These are phyloP conservation scores for Arxiozyma slooffiae DNA, from an alignment of 1,139 yeast species.

Conservation along the genomic window DNA sequence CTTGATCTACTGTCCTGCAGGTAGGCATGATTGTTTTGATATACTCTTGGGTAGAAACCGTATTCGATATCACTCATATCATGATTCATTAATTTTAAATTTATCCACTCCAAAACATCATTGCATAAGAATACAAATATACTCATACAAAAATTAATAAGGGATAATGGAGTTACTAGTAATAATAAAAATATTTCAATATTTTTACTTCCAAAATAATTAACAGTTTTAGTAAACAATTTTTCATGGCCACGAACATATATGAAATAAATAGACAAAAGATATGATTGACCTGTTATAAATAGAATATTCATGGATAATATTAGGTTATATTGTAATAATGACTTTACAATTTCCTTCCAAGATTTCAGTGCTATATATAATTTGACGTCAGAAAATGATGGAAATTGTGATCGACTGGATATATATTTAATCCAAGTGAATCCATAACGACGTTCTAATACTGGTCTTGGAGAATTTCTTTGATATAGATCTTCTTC, in stretches of 20 bases:
- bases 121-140: conserved; percentile 19
- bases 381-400: background rate
- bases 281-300: conserved; percentile 24
- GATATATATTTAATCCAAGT: conserved; percentile 7
- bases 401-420: background rate
- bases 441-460: conserved; percentile 6
- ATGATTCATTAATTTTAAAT: background rate
- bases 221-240: conserved; percentile 24
- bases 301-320: conserved; percentile 7
- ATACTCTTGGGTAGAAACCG: conserved; percentile 2
- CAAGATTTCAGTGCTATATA: background rate
- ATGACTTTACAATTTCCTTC: background rate
- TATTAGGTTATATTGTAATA: background rate
- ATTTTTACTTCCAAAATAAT: conserved; percentile 25
- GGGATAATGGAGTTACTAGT: conserved; percentile 21
- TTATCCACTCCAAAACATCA: conserved; percentile 12
- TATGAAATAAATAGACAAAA: conserved; percentile 29
- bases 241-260: conserved; percentile 27
- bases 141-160: conserved; percentile 16
- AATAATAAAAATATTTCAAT: conserved; percentile 16
- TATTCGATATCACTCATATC: conserved; percentile 1
- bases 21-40: background rate
- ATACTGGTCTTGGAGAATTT: conserved; percentile 3
- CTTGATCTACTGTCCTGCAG: background rate
- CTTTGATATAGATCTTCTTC: conserved; percentile 3